phyloP scores from a whole-genome alignment of 2,329 filamentous ascomycete genomes.

The Exophiala alcalophila region DNA sequence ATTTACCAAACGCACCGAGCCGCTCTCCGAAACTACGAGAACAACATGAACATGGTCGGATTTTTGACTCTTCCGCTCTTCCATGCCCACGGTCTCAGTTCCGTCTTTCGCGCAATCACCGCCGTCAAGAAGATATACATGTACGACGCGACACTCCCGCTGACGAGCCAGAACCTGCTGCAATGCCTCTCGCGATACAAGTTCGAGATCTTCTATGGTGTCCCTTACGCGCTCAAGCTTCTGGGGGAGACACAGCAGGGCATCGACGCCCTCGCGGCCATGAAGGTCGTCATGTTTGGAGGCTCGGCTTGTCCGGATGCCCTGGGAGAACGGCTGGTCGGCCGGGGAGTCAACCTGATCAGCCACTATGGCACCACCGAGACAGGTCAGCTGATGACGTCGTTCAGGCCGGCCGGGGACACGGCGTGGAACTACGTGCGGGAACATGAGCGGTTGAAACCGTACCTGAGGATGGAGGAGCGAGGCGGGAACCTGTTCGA shows the following conservation, averaged over 20 bases:
- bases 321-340: conserved; percentile 54
- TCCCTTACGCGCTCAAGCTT: conserved; percentile 55
- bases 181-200: conserved; percentile 43
- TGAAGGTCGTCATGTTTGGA: conserved; percentile 56
- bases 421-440: conserved; percentile 62
- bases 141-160: conserved; percentile 55
- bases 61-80: conserved; percentile 52
- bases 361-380: conserved; percentile 59
- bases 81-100: conserved; percentile 60
- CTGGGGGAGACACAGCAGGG: conserved; percentile 59
- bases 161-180: conserved; percentile 52
- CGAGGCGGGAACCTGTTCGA: conserved; percentile 39
- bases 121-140: conserved; percentile 51
- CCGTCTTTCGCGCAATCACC: conserved; percentile 53
- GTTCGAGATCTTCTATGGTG: conserved; percentile 57
- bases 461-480: conserved; percentile 44
- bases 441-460: conserved; percentile 39
- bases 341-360: conserved; percentile 54
- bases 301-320: conserved; percentile 60
- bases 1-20: conserved; percentile 42
- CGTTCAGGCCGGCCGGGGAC: conserved; percentile 52
- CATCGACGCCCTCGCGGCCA: conserved; percentile 44
- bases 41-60: conserved; percentile 20
- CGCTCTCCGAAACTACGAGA: conserved; percentile 22
- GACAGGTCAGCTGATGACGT: conserved; percentile 61